These are phyloP conservation scores for Forsythia suspensa DNA, from an alignment of 257 asterid species.

Conservation along the genomic window DNA sequence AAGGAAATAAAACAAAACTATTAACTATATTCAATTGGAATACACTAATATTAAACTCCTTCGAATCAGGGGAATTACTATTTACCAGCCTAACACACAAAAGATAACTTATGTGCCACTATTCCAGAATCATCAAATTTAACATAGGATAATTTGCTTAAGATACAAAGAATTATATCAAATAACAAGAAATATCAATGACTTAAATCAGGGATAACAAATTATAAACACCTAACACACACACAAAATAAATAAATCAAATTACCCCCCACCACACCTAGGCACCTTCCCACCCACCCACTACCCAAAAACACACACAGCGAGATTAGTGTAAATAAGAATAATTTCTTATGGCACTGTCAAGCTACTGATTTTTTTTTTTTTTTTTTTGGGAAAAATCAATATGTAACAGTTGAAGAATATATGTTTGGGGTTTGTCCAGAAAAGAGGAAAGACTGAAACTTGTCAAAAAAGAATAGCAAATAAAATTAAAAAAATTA, in stretches of 20 bases:
- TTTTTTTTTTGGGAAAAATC: neutral
- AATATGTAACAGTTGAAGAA: constrained; percentile 12
- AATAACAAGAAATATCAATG: constrained; percentile 11
- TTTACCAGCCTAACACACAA: neutral
- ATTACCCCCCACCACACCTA: neutral
- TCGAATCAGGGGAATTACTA: neutral
- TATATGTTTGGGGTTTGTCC: constrained; percentile 13
- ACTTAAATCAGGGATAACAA: constrained; percentile 9
- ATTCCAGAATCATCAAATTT: constrained; percentile 10
- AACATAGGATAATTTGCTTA: constrained; percentile 2
- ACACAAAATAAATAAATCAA: neutral
- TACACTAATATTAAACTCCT: neutral
- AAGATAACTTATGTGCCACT: neutral
- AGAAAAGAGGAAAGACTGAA: constrained; percentile 20
- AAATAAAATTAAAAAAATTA: neutral
- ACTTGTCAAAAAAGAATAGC: neutral
- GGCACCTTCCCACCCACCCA: neutral
- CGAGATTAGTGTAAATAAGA: neutral
- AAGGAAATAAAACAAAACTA: neutral
- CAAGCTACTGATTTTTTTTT: no score
- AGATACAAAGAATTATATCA: constrained; percentile 16
- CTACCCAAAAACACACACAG: neutral
- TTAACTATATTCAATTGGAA: neutral
- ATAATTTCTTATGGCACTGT: no score
- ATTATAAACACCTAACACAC: constrained; percentile 16